phyloP scores from a whole-genome alignment of 257 asterid species.

The Solanum raphanifolium region DNA sequence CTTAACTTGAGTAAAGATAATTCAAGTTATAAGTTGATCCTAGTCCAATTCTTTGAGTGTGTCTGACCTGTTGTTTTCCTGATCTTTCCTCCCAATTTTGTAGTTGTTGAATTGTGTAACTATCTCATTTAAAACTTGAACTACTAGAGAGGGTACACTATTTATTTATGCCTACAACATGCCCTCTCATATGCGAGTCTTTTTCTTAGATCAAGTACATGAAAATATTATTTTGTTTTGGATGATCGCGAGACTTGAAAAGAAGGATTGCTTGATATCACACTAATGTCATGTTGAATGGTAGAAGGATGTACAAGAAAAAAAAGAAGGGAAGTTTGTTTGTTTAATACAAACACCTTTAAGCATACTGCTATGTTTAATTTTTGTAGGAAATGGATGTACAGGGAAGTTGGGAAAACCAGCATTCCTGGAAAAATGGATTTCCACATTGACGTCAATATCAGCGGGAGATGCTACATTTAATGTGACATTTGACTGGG shows the following conservation, averaged over 20 bases:
- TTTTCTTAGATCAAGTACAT: not conserved
- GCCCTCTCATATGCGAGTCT: not conserved
- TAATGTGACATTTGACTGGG: slow-evolving; percentile 49
- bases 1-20: not conserved
- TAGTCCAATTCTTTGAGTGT: not conserved
- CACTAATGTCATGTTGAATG: not conserved
- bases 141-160: not conserved
- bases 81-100: not conserved
- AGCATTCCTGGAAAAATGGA: slow-evolving; percentile 55
- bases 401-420: slow-evolving; percentile 71
- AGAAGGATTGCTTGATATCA: not conserved
- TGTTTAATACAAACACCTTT: not conserved
- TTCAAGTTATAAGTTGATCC: not conserved
- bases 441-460: slow-evolving; percentile 44
- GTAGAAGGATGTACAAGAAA: not conserved
- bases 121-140: not conserved
- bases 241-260: not conserved
- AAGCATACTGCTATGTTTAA: not conserved
- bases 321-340: not conserved
- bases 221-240: not conserved
- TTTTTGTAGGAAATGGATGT: slow-evolving; percentile 20
- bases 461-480: slow-evolving; percentile 42
- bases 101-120: not conserved
- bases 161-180: not conserved
- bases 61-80: not conserved